Evolutionary conservation across 2,329 filamentous ascomycete genomes (phyloP).

Genomic region (Fusarium albosuccineum): DNA sequence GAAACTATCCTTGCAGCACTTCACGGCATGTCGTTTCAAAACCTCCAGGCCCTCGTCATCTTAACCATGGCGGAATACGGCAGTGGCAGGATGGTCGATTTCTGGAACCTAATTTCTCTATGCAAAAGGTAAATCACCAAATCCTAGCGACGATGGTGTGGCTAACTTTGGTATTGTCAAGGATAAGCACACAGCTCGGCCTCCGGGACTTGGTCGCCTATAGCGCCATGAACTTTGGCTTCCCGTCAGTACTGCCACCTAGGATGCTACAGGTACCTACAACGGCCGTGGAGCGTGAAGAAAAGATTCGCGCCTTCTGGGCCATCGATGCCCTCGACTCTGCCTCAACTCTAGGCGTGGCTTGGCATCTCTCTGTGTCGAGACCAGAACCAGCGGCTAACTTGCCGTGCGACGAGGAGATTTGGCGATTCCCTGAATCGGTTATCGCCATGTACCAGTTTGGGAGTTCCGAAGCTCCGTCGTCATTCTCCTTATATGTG

Average conservation of each 20-base stretch:
- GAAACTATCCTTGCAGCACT: conserved; percentile 6
- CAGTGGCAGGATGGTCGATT: conserved; percentile 14
- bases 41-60: conserved; percentile 14
- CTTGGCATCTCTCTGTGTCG: conserved; percentile 14
- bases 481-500: conserved; percentile 10
- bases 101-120: conserved; percentile 17
- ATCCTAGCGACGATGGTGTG: no score
- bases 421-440: conserved; percentile 21
- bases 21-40: conserved; percentile 9
- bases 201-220: conserved; percentile 14
- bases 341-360: conserved; percentile 6
- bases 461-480: conserved; percentile 12
- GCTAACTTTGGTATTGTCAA: background rate
- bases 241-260: conserved; percentile 12
- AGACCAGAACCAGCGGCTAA: conserved; percentile 16
- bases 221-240: conserved; percentile 20
- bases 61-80: conserved; percentile 20
- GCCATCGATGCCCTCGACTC: conserved; percentile 22
- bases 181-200: conserved; percentile 22
- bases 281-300: conserved; percentile 13
- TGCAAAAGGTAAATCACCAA: conserved; percentile 14
- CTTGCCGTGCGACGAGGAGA: conserved; percentile 21
- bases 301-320: conserved; percentile 26
- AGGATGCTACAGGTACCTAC: conserved; percentile 10
- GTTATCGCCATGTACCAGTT: conserved; percentile 23